Evolutionary conservation across 2,329 filamentous ascomycete genomes (phyloP), one percentile per base, ranked within the genome.

Genomic region (Fusarium humuli): DNA sequence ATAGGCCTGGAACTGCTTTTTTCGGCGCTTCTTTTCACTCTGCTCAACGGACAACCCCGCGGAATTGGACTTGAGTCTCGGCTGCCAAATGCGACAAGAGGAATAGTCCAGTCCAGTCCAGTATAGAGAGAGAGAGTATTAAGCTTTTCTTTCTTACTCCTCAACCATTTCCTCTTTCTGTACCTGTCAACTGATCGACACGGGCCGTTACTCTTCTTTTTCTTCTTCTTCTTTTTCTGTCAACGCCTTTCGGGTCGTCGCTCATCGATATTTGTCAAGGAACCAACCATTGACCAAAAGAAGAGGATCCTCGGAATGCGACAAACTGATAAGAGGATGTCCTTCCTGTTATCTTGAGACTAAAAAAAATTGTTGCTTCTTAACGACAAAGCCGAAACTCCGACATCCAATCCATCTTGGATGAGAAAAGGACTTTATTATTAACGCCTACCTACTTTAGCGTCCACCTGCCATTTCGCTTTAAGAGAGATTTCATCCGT

Each of bases 171-270:
- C n/a, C 45, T 41, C 46, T 30, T 11, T 32, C 23, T 22, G 41
- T 57, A 46, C 44, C 61, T 37, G 34, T 37, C 34, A 37, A 57
- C 50, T 63, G 67, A 70, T 70, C 67, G 68, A 70, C 67, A 64
- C 67, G 67, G 67, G 49, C 68, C 58, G 63, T 68, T 63, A 10
- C 34, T 47, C 48, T 57, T 62, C 25, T 54, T 45, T 46, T 55
- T 42, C 16, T 44, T 30, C 27, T 41, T 34, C 30, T 16, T 29
- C 4, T 37, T 54, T 32, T 56, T 60, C 27, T 47, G 49, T 61
- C 37, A 60, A 54, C 59, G 59, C 30, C 49, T 64, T 64, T 64
- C 72, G 72, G 72, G 70, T 70, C 72, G 72, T 74, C 72, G 72
- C 49, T 52, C 34, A 29, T 29, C 27, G 27, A 29, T 29, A 29